Evolutionary conservation across 1,284 basidiomycete species (phyloP), one percentile per base, ranked within the genome.

Genomic region (Wallemia ichthyophaga): DNA sequence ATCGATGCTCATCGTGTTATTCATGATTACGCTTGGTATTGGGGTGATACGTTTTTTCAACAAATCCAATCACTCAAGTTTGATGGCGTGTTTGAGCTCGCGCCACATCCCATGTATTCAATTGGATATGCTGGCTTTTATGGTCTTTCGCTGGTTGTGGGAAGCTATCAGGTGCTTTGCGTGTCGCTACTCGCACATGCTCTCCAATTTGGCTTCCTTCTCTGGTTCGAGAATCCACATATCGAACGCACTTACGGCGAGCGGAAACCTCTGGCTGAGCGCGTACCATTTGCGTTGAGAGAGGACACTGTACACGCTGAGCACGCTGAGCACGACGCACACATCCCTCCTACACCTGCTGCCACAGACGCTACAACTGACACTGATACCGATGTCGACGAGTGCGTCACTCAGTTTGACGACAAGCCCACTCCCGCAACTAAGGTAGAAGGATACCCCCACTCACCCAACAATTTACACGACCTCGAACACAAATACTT

Each of bases 151-250:
- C 74, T 87, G 60, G 82, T 91, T 60, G 77, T 80, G 31, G 87
- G 85, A 24, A 83, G 85, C 72, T 94, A 95, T 67, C 76, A 83
- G 0, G 87, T 96, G 1, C 74, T 98, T 9, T 95, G 95, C 65
- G 86, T 84, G 61, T 91, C 85, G 63, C 76, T 98, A 21, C 82
- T 82, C 1, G 92, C 85, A 0, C 94, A 98, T 68, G 84, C 87
- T 0, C 82, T 84, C 15, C 92, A 98, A 67, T 96, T 96, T 69
- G 85, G 83, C 2, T 98, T 27, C 76, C 74, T 98, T 60, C 76
- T 89, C n/a, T 83, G 82, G 69, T 98, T 98, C 65, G 92, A 96
- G 72, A 95, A 92, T 67, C 92, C 92, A 91, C 86, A 95, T 68
- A 95, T 95, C 62, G 86, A 92, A 66, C 77, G 88, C 13, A 81